Evolutionary conservation across 176 grass and related monocot genomes (phyloP).

Genomic region (Raddia distichophylla): DNA sequence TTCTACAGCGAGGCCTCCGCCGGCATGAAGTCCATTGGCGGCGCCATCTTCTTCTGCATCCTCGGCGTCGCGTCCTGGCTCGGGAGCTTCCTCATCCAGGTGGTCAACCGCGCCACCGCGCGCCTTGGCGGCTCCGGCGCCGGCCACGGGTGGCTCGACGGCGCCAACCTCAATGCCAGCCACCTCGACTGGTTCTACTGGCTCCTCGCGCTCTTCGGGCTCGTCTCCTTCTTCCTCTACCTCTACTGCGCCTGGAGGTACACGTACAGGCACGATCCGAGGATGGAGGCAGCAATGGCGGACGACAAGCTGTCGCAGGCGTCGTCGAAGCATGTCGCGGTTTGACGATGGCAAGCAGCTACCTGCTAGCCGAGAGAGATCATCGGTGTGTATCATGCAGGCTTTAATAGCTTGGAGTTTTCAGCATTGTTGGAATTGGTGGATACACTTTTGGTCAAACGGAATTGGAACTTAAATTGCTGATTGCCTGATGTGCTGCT

Average conservation of each 20-base stretch:
- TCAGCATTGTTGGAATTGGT: background rate
- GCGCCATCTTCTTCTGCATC: conserved; percentile 62
- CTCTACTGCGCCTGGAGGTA: conserved; percentile 52
- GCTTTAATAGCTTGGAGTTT: background rate
- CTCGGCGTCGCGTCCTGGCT: conserved; percentile 64
- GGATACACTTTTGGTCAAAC: background rate
- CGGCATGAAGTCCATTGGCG: conserved; percentile 69
- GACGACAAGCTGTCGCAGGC: background rate
- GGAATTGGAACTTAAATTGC: too few species aligned
- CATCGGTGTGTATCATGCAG: background rate
- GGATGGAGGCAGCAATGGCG: background rate
- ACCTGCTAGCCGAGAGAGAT: too few species aligned
- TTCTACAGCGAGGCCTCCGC: conserved; percentile 70
- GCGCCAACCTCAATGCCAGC: conserved; percentile 42
- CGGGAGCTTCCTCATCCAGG: conserved; percentile 51
- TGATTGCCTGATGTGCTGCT: too few species aligned
- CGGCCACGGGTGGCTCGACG: conserved; percentile 51
- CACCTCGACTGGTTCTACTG: conserved; percentile 74
- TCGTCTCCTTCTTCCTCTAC: conserved; percentile 51
- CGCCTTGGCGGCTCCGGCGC: background rate
- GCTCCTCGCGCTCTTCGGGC: conserved; percentile 50
- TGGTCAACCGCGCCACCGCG: conserved; percentile 51
- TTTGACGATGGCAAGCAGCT: background rate
- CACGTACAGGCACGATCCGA: conserved; percentile 49
- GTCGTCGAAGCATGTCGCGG: background rate